Base-by-base conservation (phyloP, 2,329 filamentous ascomycete species). In the Orbilia quercus region DNA sequence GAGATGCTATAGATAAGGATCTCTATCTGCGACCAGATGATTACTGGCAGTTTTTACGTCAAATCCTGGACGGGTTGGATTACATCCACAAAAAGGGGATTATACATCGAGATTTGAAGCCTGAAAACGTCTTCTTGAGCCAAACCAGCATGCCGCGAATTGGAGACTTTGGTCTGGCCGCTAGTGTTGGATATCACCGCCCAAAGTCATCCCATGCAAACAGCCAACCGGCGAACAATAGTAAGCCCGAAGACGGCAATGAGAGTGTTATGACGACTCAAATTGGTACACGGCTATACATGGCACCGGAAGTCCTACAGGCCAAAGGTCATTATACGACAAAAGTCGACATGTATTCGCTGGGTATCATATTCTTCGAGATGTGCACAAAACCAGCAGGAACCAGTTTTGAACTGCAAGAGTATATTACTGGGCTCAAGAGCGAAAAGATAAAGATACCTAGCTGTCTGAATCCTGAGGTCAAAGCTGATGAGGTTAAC, bases 261-360 rank as follows among this genome's bases (percentile, higher is more conserved):
- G 75, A 76, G 31, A 75, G 75, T 44, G 74, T 72, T 51, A 74
- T 67, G 59, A 84, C 83, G 23, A 83, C 85, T 57, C 88, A 87
- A 76, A 82, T 90, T 50, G 88, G 88, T 2, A 99, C 95, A 12
- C 89, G 91, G 0, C 90, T 95, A 66, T 99, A 99, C 78, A 91
- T 96, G 64, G 95, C 95, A 0, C 95, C 95, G 0, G 95, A 99
- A 80, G 87, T 99, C 64, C 92, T 91, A 1, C 86, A 86, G 4
- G 88, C 88, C 4, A 86, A 86, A 31, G 90, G 90, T 2, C 89
- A 89, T 74, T 98, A 98, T 80, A 96, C 91, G 71, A 89, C 91
- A 66, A 98, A 97, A 80, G 93, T 98, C 0, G 95, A 99, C 82
- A 98, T 99, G 94, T 99, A 95, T 79, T 97, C 94, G 0, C 84